These are phyloP conservation scores for Hordeum pubiflorum DNA, from an alignment of 202 grass and related monocot species.

Conservation along the genomic window DNA sequence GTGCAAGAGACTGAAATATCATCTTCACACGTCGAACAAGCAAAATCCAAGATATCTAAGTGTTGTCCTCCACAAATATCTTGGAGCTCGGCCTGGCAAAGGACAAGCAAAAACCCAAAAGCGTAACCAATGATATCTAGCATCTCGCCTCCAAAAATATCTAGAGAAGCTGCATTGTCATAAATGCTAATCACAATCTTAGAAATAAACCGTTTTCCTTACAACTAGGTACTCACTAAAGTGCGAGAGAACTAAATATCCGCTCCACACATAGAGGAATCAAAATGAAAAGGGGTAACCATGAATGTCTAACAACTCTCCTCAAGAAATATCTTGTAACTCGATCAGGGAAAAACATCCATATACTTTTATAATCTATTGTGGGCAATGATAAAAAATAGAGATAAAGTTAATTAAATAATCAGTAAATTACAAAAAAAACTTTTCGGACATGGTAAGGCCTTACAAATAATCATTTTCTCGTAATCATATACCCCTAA, in stretches of 20 bases:
- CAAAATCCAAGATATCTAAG: neutral
- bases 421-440: neutral
- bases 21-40: neutral
- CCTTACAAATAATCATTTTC: too few species aligned
- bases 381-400: too few species aligned
- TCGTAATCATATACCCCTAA: too few species aligned
- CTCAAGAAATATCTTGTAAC: neutral
- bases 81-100: neutral
- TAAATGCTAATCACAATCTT: neutral
- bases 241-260: neutral
- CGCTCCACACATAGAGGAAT: neutral
- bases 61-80: neutral
- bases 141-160: neutral
- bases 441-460: too few species aligned
- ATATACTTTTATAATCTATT: neutral
- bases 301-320: neutral
- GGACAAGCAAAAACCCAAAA: neutral
- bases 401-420: neutral
- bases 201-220: too few species aligned
- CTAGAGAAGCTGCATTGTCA: neutral
- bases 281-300: neutral
- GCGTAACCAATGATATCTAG: neutral
- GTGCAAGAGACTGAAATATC: neutral
- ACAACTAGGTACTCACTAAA: neutral
- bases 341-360: neutral